Conservation (phyloP, 805 yeast genomes). For the Cyberlindnera veronae region DNA sequence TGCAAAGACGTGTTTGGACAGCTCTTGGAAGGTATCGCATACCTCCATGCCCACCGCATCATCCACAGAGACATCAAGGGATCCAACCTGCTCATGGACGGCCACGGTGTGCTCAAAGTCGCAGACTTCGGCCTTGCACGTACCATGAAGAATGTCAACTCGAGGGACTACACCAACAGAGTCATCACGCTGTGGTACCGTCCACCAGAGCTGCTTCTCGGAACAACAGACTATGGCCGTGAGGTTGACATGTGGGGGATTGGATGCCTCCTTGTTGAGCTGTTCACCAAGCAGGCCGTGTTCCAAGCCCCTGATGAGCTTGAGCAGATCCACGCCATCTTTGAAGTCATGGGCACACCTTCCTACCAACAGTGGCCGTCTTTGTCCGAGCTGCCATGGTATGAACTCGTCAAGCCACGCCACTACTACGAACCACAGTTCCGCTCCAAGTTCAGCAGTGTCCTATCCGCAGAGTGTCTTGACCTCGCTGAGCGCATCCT, state of each 20-base stretch:
- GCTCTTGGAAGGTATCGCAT: constrained; percentile 62
- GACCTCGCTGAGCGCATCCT: constrained; percentile 65
- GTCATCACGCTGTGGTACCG: constrained; percentile 97
- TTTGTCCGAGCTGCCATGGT: constrained; percentile 85
- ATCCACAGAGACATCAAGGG: constrained; percentile 83
- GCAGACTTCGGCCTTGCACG: constrained; percentile 85
- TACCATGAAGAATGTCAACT: constrained; percentile 56
- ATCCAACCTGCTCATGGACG: constrained; percentile 67
- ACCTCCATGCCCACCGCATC: constrained; percentile 63
- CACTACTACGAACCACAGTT: constrained; percentile 34
- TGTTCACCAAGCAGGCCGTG: constrained; percentile 68
- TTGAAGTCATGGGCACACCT: constrained; percentile 86
- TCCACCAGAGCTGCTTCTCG: constrained; percentile 90
- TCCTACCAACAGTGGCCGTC: constrained; percentile 69
- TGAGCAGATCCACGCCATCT: constrained; percentile 74
- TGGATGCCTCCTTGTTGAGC: constrained; percentile 85
- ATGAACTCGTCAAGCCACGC: constrained; percentile 70
- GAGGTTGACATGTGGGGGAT: constrained; percentile 97
- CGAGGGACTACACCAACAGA: constrained; percentile 81
- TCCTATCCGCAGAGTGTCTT: constrained; percentile 50
- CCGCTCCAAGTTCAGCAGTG: constrained; percentile 36
- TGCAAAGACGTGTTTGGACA: constrained; percentile 66
- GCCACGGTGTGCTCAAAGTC: constrained; percentile 59
- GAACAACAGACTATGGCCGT: constrained; percentile 84
- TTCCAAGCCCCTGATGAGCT: constrained; percentile 91